phyloP scores from a whole-genome alignment of 164 flowering plant species.

The Nelumbo lutea region DNA sequence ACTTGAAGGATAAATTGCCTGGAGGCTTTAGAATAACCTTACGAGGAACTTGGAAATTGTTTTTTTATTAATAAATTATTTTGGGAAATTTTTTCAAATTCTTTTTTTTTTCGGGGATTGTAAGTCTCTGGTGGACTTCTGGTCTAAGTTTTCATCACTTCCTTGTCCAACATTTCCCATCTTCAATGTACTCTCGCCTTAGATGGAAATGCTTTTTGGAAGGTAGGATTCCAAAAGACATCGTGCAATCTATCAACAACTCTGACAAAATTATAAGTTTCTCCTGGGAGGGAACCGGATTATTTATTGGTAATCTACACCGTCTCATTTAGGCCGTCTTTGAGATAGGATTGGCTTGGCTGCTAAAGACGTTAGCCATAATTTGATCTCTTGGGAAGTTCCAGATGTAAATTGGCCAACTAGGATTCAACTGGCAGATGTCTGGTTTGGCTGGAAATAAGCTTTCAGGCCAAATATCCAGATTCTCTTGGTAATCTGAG shows the following conservation, averaged over 20 bases:
- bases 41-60: no score
- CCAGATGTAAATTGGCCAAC: slow-evolving; percentile 25
- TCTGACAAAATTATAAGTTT: slow-evolving; percentile 18
- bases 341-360: no score
- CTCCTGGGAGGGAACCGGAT: slow-evolving; percentile 28
- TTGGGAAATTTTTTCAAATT: no score
- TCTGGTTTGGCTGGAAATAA: slow-evolving; percentile 23
- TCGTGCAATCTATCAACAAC: slow-evolving; percentile 35
- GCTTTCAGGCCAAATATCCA: slow-evolving; percentile 33
- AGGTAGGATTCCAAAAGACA: slow-evolving; percentile 33
- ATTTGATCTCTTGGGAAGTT: slow-evolving; percentile 16
- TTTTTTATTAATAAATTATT: no score
- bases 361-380: slow-evolving; percentile 16
- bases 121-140: slow-evolving; percentile 9
- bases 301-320: slow-evolving; percentile 33
- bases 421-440: slow-evolving; percentile 20
- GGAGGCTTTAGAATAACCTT: no score
- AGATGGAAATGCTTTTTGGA: slow-evolving; percentile 25
- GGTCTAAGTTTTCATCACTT: slow-evolving; percentile 26
- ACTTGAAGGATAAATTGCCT: slow-evolving; percentile 30
- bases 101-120: slow-evolving; percentile 19
- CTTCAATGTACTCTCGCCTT: slow-evolving; percentile 27
- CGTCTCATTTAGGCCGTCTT: slow-evolving; percentile 24
- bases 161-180: slow-evolving; percentile 24
- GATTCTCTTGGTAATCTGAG: slow-evolving; percentile 24